phyloP scores from a whole-genome alignment of 352 stramenopile genomes.

The Aphanomyces invadans region DNA sequence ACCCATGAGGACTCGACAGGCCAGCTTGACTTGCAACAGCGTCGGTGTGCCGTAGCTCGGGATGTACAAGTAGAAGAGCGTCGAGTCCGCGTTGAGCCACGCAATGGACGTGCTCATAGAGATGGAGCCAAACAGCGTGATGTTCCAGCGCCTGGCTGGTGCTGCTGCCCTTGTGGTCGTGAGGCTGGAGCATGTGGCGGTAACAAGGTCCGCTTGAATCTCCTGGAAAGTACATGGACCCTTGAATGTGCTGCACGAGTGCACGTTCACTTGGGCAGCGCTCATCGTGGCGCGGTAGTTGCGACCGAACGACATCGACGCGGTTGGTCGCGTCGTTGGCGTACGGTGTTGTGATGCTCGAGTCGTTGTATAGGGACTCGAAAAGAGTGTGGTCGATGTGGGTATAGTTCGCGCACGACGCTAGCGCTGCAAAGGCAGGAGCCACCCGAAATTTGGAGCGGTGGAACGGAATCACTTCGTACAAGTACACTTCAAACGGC shows the following conservation, averaged over 20 bases:
- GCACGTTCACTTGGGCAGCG: not conserved
- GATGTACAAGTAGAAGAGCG: not conserved
- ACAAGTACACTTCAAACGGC: constrained; percentile 11
- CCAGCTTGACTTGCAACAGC: not conserved
- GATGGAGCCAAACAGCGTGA: not conserved
- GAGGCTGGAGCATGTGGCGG: not conserved
- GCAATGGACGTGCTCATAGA: not conserved
- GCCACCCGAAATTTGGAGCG: not conserved
- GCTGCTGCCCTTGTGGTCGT: not conserved
- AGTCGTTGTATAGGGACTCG: not conserved
- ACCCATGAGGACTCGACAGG: not conserved
- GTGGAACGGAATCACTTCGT: not conserved
- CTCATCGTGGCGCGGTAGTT: not conserved
- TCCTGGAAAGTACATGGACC: constrained; percentile 2
- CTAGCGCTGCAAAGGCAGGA: not conserved
- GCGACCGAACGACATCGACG: not conserved
- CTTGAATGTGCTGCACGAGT: not conserved
- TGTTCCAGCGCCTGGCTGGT: not conserved
- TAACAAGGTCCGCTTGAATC: not conserved
- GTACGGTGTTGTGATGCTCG: not conserved
- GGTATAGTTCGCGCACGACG: not conserved
- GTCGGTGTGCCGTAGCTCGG: not conserved
- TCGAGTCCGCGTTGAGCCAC: not conserved
- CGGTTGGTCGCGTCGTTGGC: not conserved
- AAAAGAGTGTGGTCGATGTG: not conserved